Evolutionary conservation across 148 eudicot genomes (phyloP).

Genomic region (Polygonum aviculare): DNA sequence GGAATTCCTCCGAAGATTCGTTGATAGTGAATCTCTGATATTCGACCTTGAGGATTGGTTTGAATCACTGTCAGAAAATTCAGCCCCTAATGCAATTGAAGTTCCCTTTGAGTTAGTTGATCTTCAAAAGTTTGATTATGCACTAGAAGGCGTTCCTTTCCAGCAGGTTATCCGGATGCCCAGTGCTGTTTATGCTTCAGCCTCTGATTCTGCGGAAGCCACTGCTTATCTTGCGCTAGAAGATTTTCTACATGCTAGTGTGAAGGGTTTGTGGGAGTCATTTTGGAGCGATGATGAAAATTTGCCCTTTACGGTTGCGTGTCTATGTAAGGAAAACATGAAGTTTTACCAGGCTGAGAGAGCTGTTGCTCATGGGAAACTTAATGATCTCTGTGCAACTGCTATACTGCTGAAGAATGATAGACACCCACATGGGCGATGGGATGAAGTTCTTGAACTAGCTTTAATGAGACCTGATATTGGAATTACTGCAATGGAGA

Average conservation of each 20-base stretch:
- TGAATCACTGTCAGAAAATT: constrained; percentile 40
- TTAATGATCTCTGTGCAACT: constrained; percentile 67
- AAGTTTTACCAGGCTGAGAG: constrained; percentile 85
- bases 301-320: constrained; percentile 66
- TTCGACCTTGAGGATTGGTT: constrained; percentile 62
- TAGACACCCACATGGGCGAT: constrained; percentile 83
- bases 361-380: constrained; percentile 72
- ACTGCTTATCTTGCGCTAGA: constrained; percentile 72
- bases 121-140: constrained; percentile 91
- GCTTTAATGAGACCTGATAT: constrained; percentile 67
- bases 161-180: constrained; percentile 98
- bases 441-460: constrained; percentile 85
- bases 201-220: constrained; percentile 66
- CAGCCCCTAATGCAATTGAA: constrained; percentile 42
- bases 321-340: constrained; percentile 47
- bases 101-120: constrained; percentile 86
- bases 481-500: constrained; percentile 41
- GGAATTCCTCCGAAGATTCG: constrained; percentile 77
- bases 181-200: constrained; percentile 67
- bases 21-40: constrained; percentile 49
- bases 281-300: constrained; percentile 73
- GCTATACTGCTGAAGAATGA: constrained; percentile 71
- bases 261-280: constrained; percentile 82
- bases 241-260: constrained; percentile 84
- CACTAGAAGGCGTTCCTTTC: constrained; percentile 77